phyloP scores from a whole-genome alignment of 176 grass and related monocot species.

The Juncus effusus region DNA sequence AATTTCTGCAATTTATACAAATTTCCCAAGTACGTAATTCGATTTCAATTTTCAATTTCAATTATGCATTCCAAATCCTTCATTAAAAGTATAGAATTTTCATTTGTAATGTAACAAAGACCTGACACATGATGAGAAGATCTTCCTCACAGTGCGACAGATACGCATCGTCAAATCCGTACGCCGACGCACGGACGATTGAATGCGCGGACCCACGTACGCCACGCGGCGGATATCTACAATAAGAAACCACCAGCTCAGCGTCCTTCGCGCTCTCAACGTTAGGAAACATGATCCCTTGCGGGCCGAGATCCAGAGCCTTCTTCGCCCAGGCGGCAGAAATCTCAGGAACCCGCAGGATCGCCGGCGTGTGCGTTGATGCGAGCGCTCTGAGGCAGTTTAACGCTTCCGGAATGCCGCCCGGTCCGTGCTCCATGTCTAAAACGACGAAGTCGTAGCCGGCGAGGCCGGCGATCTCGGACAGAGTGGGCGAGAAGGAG shows the following conservation, averaged over 20 bases:
- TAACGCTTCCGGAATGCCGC: slow-evolving; percentile 69
- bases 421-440: slow-evolving; percentile 90
- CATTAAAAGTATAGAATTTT: no score
- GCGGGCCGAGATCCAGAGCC: slow-evolving; percentile 81
- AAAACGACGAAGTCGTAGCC: slow-evolving; percentile 89
- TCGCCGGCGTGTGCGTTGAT: slow-evolving; percentile 49
- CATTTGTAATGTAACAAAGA: background rate
- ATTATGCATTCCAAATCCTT: no score
- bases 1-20: no score
- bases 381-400: slow-evolving; percentile 86
- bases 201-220: slow-evolving; percentile 84
- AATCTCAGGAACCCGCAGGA: slow-evolving; percentile 67
- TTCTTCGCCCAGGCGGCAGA: slow-evolving; percentile 84
- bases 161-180: slow-evolving; percentile 88
- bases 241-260: slow-evolving; percentile 42
- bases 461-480: slow-evolving; percentile 74
- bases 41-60: no score
- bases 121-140: slow-evolving; percentile 76
- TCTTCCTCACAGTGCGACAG: slow-evolving; percentile 80
- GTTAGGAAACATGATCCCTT: slow-evolving; percentile 73
- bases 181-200: slow-evolving; percentile 72
- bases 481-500: slow-evolving; percentile 71
- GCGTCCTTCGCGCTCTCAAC: slow-evolving; percentile 52
- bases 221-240: slow-evolving; percentile 74
- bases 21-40: no score